Evolutionary conservation across 2,329 filamentous ascomycete genomes (phyloP).

Genomic region (Ophiostoma perfectum): DNA sequence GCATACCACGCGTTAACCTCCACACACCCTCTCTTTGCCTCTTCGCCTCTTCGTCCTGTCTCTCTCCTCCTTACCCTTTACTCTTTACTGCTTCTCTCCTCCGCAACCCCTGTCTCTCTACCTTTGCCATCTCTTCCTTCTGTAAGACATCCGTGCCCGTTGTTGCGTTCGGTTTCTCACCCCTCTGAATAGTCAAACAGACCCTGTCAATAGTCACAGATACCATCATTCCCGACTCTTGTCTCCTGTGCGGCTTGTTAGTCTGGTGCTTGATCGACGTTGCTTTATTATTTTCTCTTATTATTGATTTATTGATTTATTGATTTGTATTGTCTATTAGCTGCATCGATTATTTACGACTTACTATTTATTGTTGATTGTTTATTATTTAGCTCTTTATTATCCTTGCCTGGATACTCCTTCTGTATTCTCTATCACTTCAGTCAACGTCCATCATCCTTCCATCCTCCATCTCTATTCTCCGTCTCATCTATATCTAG

Average conservation of each 20-base stretch:
- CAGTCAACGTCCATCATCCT: constrained; percentile 8
- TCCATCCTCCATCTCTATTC: neutral
- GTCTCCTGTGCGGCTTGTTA: constrained; percentile 2
- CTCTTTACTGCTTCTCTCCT: too few relatives aligned
- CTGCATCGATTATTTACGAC: neutral
- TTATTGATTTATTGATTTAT: neutral
- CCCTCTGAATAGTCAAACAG: neutral
- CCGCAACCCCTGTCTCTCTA: too few relatives aligned
- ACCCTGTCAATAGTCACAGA: neutral
- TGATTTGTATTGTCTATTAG: neutral
- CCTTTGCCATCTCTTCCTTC: too few relatives aligned
- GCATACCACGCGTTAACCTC: constrained; percentile 7
- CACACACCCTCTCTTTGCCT: neutral
- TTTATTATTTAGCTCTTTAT: neutral
- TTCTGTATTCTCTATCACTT: neutral
- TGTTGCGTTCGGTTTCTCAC: neutral
- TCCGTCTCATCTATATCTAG: constrained; percentile 11
- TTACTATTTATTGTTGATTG: neutral
- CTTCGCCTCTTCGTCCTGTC: neutral
- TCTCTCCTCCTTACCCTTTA: too few relatives aligned
- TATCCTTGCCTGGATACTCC: too few relatives aligned
- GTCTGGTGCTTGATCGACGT: neutral
- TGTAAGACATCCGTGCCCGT: neutral
- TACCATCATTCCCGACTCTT: neutral
- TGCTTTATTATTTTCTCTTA: constrained; percentile 5